These are phyloP conservation scores for Suillus weaverae DNA, from an alignment of 768 basidiomycete genomes.

Conservation along the genomic window DNA sequence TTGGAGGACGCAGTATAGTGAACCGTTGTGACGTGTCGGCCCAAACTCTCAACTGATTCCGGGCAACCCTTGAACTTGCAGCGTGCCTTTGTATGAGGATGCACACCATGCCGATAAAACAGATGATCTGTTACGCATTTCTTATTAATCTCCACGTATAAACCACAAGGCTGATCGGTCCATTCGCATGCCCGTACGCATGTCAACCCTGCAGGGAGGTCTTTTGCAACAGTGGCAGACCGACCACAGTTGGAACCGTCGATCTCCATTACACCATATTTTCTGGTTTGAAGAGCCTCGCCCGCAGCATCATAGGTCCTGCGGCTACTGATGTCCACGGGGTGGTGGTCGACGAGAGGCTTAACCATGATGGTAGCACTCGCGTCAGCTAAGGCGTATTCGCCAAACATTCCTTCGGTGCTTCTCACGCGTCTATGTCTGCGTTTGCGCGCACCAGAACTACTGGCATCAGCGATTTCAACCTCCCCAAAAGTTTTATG, in stretches of 20 bases:
- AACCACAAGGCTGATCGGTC: not conserved
- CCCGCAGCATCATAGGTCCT: not conserved
- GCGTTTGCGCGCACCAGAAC: not conserved
- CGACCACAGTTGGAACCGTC: not conserved
- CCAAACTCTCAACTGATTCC: accelerated
- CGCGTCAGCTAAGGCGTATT: not conserved
- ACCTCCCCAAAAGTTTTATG: not conserved
- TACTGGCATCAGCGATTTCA: not conserved
- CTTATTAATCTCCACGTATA: not conserved
- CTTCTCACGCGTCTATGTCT: not conserved
- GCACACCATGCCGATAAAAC: not conserved
- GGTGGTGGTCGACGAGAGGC: not conserved
- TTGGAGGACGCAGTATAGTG: not conserved
- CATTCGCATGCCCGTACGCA: not conserved
- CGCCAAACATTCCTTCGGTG: not conserved
- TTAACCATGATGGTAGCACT: not conserved
- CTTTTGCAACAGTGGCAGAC: not conserved
- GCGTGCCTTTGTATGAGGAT: accelerated
- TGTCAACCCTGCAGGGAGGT: not conserved
- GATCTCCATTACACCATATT: not conserved
- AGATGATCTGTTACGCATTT: not conserved
- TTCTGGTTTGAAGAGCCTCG: not conserved
- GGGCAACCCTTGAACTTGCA: not conserved
- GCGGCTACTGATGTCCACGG: not conserved
- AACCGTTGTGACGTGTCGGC: not conserved